phyloP scores from a whole-genome alignment of 192 early-diverging fungal species.

The Podila horticola region DNA sequence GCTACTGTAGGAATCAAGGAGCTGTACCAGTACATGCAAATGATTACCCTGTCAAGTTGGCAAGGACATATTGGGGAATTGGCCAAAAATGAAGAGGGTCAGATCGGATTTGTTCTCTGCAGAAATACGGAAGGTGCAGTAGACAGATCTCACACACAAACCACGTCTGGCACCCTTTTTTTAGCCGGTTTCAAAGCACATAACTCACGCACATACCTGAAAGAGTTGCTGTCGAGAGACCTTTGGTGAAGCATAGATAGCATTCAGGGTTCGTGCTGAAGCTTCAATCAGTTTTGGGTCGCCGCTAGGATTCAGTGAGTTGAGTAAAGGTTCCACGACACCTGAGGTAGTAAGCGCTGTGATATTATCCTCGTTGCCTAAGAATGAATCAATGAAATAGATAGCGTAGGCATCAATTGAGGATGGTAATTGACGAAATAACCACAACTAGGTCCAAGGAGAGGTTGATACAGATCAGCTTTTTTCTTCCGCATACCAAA shows the following conservation, averaged over 20 bases:
- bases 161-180: too few relatives aligned
- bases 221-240: conserved; percentile 62
- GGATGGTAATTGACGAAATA: background rate
- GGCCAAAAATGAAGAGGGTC: background rate
- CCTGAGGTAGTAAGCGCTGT: conserved; percentile 63
- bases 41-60: conserved; percentile 51
- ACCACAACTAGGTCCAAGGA: background rate
- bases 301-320: conserved; percentile 48
- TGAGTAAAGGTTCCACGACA: conserved; percentile 66
- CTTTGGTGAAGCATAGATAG: conserved; percentile 67
- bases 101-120: background rate
- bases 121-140: too few relatives aligned
- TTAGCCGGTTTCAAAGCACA: background rate
- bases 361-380: conserved; percentile 73
- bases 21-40: conserved; percentile 55
- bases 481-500: conserved; percentile 59
- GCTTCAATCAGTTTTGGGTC: conserved; percentile 73
- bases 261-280: conserved; percentile 70
- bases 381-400: background rate
- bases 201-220: conserved; percentile 39
- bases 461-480: background rate
- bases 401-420: too few relatives aligned
- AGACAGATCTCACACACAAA: too few relatives aligned
- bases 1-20: conserved; percentile 56
- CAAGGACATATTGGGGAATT: background rate